phyloP scores from a whole-genome alignment of 306 rosid genomes.

The Corylus americana region DNA sequence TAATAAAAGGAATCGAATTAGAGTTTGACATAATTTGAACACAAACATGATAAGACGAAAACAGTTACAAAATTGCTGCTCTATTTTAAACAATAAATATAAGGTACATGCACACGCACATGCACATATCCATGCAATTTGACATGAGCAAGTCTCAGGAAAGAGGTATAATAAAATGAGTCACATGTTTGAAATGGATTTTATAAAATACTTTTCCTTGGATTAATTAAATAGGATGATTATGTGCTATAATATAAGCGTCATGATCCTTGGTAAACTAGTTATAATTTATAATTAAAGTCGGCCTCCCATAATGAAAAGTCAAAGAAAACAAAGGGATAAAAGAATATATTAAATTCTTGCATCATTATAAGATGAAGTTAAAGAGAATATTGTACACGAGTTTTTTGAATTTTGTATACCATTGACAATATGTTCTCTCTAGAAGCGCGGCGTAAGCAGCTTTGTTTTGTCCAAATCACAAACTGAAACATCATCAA shows the following conservation, averaged over 20 bases:
- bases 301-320: neutral
- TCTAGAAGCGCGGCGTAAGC: neutral
- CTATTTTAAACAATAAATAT: neutral
- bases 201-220: neutral
- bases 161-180: neutral
- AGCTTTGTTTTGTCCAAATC: neutral
- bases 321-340: neutral
- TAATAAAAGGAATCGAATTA: too few species aligned
- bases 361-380: neutral
- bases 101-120: too few species aligned
- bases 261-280: neutral
- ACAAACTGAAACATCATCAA: neutral
- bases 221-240: neutral
- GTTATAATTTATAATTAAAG: neutral
- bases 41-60: too few species aligned
- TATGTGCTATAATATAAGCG: neutral
- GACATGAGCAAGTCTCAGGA: neutral
- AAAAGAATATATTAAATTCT: neutral
- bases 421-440: neutral
- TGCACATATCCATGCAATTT: too few species aligned
- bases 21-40: too few species aligned
- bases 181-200: neutral
- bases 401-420: neutral
- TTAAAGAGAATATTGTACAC: too few species aligned
- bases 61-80: too few species aligned